Base-by-base conservation (phyloP, 2,329 filamentous ascomycete genomes). In the Colletotrichum chrysophilum region DNA sequence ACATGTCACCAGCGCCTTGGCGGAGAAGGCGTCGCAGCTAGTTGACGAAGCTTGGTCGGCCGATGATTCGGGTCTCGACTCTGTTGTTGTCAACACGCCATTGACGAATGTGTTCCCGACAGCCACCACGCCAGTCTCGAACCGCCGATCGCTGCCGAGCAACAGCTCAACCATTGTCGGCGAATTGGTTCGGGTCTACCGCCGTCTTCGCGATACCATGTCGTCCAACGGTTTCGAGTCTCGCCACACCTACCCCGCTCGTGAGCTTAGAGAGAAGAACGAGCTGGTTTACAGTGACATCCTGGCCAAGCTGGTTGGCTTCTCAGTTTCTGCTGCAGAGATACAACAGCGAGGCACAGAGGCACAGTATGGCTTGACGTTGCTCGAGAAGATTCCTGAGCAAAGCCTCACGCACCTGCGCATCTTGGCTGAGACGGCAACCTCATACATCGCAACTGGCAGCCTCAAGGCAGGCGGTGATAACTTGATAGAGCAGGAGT, bases 331-430 rank as follows among this genome's bases (percentile, higher is more conserved):
- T 10, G 93, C 96, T 0, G 93, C 95, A 5, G 97, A 99, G 85
- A 98, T 98, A 78, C 93, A 96, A 77, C 96, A 98, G 83, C 94
- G 97, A 79, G 97, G 97, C 8, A 88, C 95, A 5, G 94, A 95
- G 79, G 92, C 93, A 26, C 91, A 94, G 78, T 90, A 91, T 62
- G 93, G 94, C 70, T 89, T 92, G 83, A 96, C 94, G 7, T 86
- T 98, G 61, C 85, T 98, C 24, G 94, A 96, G 78, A 96, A 93
- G 80, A 94, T 98, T 67, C 93, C 97, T 0, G 94, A 96, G 72
- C 93, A 98, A 82, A 90, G 92, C 2, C 87, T 99, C 75, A 97
- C 95, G 3, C 96, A 98, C 82, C 88, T 99, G 32, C 94, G 96
- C 65, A 93, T 98, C 32, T 87, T 98, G 28, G 93, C 95, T 2